Conservation (phyloP, 164 flowering plant species). For the Tinospora cordifolia region DNA sequence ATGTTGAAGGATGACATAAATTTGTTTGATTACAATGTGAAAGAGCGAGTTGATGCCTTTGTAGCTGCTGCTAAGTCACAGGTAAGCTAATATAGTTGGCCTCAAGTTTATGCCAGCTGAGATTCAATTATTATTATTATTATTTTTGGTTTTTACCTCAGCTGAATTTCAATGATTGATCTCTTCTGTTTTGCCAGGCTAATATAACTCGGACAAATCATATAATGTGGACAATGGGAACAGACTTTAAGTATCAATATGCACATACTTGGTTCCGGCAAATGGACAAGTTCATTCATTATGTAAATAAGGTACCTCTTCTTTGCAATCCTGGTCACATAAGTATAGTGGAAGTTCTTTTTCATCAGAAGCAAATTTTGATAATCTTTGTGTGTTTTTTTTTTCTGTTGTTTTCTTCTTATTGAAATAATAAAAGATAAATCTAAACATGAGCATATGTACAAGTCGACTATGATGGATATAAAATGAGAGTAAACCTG, state of each 20-base stretch:
- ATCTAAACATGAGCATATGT: too few species aligned
- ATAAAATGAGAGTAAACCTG: too few species aligned
- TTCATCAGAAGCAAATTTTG: neutral
- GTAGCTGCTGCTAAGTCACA: constrained; percentile 78
- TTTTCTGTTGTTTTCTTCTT: too few species aligned
- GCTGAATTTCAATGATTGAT: neutral
- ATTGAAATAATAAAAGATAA: too few species aligned
- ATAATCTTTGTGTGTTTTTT: neutral
- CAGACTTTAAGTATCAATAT: constrained; percentile 89
- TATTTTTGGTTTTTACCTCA: too few species aligned
- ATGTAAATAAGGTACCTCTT: constrained; percentile 61
- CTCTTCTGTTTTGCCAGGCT: constrained; percentile 43
- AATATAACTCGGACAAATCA: constrained; percentile 88
- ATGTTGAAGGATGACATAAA: constrained; percentile 37
- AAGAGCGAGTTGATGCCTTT: constrained; percentile 83
- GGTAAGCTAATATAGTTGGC: constrained; percentile 29
- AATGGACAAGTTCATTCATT: constrained; percentile 91
- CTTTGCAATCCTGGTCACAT: neutral
- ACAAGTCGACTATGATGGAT: too few species aligned
- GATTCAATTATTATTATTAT: too few species aligned
- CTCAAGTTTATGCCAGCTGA: neutral
- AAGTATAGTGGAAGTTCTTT: neutral
- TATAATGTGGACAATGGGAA: constrained; percentile 97
- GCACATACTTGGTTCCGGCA: constrained; percentile 82
- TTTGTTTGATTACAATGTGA: constrained; percentile 89